Percentiles rank a stretch among this genome's conserved stretches.
phyloP scores from a whole-genome alignment of 257 asterid genomes.

The Verbascum thapsus region DNA sequence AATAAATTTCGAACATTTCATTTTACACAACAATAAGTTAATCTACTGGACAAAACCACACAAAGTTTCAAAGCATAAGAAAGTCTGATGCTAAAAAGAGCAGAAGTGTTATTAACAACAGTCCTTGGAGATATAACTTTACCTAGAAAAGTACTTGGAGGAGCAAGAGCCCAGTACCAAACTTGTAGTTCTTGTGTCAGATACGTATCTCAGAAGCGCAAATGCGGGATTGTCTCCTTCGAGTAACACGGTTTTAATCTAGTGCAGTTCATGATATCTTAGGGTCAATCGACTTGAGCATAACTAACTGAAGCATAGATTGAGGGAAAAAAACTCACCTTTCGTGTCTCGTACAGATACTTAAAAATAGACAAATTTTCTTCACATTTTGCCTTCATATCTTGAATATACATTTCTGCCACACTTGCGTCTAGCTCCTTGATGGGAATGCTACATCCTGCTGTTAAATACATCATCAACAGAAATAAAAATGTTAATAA shows the following conservation, averaged over 20 bases:
- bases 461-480: constrained; percentile 42
- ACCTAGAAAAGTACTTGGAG: constrained; percentile 60
- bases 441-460: constrained; percentile 62
- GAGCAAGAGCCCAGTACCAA: constrained; percentile 82
- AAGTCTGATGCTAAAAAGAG: constrained; percentile 5
- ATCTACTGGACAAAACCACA: background rate
- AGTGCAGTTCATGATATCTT: constrained; percentile 28
- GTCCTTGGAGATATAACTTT: constrained; percentile 21
- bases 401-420: constrained; percentile 58
- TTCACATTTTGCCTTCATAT: constrained; percentile 56
- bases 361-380: constrained; percentile 51
- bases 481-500: background rate
- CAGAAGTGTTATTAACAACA: constrained; percentile 5
- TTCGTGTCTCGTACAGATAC: constrained; percentile 38
- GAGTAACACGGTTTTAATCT: constrained; percentile 68
- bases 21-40: too few relatives aligned
- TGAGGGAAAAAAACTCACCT: constrained; percentile 43
- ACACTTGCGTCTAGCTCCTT: constrained; percentile 60
- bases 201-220: constrained; percentile 56
- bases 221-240: constrained; percentile 83
- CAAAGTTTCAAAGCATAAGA: background rate
- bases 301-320: constrained; percentile 17
- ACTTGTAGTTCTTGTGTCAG: constrained; percentile 51
- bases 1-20: background rate
- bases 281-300: constrained; percentile 25